Evolutionary conservation across 169 alveolate species (phyloP).

Genomic region (Besnoitia besnoiti): DNA sequence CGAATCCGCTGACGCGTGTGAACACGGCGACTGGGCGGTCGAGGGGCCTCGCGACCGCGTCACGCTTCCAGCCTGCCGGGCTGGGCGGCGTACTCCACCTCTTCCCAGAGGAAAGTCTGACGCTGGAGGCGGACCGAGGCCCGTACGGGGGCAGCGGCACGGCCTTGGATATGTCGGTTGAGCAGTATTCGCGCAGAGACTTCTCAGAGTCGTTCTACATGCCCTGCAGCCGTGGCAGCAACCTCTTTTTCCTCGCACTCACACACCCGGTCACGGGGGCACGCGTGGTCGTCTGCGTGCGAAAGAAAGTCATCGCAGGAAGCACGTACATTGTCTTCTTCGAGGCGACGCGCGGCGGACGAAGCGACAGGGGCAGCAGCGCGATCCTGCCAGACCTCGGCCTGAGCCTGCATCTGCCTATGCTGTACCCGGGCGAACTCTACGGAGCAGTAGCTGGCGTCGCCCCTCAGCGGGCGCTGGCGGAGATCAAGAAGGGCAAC

Average conservation of each 20-base stretch:
- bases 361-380: background rate
- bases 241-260: background rate
- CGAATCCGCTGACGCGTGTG: too few species aligned
- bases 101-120: background rate
- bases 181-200: background rate
- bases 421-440: background rate
- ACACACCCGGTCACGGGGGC: conserved; percentile 21
- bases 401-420: background rate
- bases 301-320: conserved; percentile 20
- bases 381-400: background rate
- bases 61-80: background rate
- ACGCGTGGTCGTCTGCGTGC: conserved; percentile 45
- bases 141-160: background rate
- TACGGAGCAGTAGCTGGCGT: background rate
- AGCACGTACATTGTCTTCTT: conserved; percentile 48
- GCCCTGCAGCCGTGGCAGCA: conserved; percentile 41
- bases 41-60: background rate
- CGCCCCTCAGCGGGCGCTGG: background rate
- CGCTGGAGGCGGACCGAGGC: background rate
- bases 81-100: background rate
- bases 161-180: background rate
- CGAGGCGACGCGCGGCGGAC: conserved; percentile 29
- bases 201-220: background rate
- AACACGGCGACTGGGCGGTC: too few species aligned
- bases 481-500: background rate